Evolutionary conservation across 1,284 basidiomycete species (phyloP), one percentile per base, ranked within the genome.

Genomic region (Cutaneotrichosporon mucoides): DNA sequence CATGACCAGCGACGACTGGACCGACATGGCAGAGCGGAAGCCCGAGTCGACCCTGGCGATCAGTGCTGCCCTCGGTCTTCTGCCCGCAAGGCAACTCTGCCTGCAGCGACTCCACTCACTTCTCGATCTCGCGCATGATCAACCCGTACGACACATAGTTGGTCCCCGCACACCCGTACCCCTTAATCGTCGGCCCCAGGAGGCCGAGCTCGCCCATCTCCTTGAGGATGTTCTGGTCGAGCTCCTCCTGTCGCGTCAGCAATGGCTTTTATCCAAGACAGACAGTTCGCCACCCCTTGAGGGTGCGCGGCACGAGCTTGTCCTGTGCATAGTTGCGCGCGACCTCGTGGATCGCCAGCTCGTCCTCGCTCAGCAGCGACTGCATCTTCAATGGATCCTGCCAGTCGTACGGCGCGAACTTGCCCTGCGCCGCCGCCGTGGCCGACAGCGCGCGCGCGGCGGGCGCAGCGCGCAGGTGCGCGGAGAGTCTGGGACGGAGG

Each of bases 1-100:
- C 94, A 99, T 99, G n/a, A 95, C 92, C 41, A 99, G 57, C 12
- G 91, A 94, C 0, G 89, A 92, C 76, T 99, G 94, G 2, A 99
- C 95, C 34, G 90, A 94, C 74, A 94, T 88, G 15, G 88, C 95
- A 5, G 90, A 93, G 37, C 94, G 87, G 74, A 95, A 98, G 3
- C 95, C 95, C 1, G 92, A 96, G 76, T 98, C 95, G 41, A 98
- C 87, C 55, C 90, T 48, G 16, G 5, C 7, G 16, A 24, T 45
- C 44, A 45, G 44, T 11, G 6, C 6, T 9, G 10, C 3, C 38
- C 38, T 24, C n/a, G 35, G 3, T 6, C 12, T 13, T 15, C 6
- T 24, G 24, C 24, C 24, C 24, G 24, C 24, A 24, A 24, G 24
- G 4, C 41, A 24, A 13, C 13, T 12, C 13, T 40, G 15, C 13